phyloP scores from a whole-genome alignment of 257 asterid genomes.

The Solanum medicagineum region DNA sequence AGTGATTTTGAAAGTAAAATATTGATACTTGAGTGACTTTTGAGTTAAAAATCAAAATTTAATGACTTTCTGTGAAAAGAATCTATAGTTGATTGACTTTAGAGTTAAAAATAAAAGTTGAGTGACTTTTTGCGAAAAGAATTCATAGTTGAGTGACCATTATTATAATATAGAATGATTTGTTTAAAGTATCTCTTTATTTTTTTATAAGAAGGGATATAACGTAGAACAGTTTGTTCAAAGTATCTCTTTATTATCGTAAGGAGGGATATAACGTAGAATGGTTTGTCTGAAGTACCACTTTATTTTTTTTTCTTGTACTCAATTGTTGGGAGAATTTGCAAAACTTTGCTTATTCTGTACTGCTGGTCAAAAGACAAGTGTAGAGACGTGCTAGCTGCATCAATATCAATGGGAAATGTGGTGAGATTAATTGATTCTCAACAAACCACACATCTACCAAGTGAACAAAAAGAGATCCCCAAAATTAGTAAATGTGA shows the following conservation, averaged over 20 bases:
- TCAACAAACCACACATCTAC: neutral
- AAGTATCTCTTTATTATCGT: neutral
- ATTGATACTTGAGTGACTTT: too few species aligned
- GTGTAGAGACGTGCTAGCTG: neutral
- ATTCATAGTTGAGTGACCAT: too few species aligned
- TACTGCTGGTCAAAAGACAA: neutral
- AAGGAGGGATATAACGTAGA: neutral
- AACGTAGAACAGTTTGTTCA: neutral
- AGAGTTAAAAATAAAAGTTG: too few species aligned
- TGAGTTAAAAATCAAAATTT: too few species aligned
- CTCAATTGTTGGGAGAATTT: neutral
- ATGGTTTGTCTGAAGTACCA: neutral
- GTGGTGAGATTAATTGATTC: neutral
- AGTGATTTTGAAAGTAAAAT: too few species aligned
- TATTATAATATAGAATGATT: neutral
- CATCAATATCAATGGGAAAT: neutral
- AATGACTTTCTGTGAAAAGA: too few species aligned
- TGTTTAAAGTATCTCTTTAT: neutral
- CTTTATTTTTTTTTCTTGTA: neutral
- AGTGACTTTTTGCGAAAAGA: too few species aligned
- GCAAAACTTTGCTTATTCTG: neutral
- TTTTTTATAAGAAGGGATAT: neutral
- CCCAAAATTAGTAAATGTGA: neutral
- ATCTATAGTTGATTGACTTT: too few species aligned
- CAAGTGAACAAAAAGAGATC: neutral